Percentiles rank a stretch among this genome's conserved stretches.
These are phyloP conservation scores for Candida tallmaniae DNA, from an alignment of 805 yeast species.

Conservation along the genomic window DNA sequence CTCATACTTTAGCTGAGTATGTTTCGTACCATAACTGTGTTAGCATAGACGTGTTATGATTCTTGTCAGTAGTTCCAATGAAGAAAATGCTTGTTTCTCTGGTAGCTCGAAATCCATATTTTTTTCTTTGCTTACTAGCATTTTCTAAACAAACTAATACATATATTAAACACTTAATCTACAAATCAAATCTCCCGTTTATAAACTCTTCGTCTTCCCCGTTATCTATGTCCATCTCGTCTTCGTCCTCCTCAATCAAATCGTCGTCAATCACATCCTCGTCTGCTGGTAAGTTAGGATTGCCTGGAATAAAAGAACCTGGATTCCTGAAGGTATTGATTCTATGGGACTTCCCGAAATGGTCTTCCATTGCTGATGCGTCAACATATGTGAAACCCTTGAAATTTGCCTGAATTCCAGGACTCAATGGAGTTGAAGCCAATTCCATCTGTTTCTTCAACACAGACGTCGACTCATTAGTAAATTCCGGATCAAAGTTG, in stretches of 20 bases:
- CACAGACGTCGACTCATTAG: conserved; percentile 82
- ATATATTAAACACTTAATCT: conserved; percentile 6
- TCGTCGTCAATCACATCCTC: conserved; percentile 78
- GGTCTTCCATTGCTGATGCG: conserved; percentile 88
- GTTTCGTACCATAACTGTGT: too few relatives aligned
- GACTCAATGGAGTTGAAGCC: conserved; percentile 80
- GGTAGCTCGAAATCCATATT: background rate
- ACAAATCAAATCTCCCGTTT: conserved; percentile 85
- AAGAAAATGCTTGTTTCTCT: too few relatives aligned
- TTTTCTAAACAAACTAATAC: conserved; percentile 1
- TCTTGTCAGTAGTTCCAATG: too few relatives aligned
- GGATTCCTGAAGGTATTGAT: conserved; percentile 40
- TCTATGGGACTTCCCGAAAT: conserved; percentile 46
- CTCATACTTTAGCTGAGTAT: too few relatives aligned
- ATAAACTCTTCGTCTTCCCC: conserved; percentile 76
- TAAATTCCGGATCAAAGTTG: conserved; percentile 96
- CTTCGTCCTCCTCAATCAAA: conserved; percentile 40
- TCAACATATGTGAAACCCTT: conserved; percentile 97
- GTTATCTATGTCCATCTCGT: conserved; percentile 48
- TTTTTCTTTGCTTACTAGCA: background rate
- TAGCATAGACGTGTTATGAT: too few relatives aligned
- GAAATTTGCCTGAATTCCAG: conserved; percentile 94
- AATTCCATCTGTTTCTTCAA: conserved; percentile 62
- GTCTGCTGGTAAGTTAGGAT: conserved; percentile 75
- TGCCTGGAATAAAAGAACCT: conserved; percentile 75